phyloP scores from a whole-genome alignment of 495 filamentous ascomycete genomes.

The Daldinia concentrica region DNA sequence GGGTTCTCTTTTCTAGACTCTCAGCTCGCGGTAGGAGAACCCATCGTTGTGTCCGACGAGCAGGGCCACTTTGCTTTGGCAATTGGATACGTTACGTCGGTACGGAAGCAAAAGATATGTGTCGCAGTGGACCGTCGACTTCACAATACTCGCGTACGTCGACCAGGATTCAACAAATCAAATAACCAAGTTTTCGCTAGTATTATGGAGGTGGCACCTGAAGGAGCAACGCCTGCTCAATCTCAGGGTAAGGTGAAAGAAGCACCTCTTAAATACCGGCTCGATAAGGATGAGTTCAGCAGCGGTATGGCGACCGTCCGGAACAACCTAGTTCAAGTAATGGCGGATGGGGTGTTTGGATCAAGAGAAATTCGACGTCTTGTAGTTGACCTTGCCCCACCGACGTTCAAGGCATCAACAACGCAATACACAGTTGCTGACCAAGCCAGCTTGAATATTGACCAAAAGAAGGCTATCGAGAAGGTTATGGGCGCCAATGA shows the following conservation, averaged over 20 bases:
- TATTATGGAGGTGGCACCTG: conserved; percentile 84
- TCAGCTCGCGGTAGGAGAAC: conserved; percentile 87
- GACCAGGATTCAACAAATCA: conserved; percentile 74
- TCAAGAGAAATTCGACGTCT: conserved; percentile 78
- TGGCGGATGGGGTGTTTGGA: conserved; percentile 79
- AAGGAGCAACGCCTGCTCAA: conserved; percentile 57
- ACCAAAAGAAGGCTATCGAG: conserved; percentile 84
- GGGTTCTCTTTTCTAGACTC: conserved; percentile 88
- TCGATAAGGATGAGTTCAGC: conserved; percentile 98
- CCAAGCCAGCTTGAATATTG: conserved; percentile 76
- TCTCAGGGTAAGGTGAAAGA: conserved; percentile 57
- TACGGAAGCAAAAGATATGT: conserved; percentile 75
- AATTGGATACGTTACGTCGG: conserved; percentile 84
- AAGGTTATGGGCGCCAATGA: conserved; percentile 96
- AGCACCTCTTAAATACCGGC: conserved; percentile 75
- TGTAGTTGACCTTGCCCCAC: conserved; percentile 76
- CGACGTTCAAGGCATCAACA: conserved; percentile 72
- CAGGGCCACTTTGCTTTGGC: conserved; percentile 93
- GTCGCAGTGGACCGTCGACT: conserved; percentile 89
- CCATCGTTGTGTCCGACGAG: conserved; percentile 96
- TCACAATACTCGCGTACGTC: conserved; percentile 82
- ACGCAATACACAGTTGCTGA: conserved; percentile 66
- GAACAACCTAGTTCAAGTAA: conserved; percentile 90
- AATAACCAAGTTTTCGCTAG: conserved; percentile 86
- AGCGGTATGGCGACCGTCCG: conserved; percentile 95